These are phyloP conservation scores for Trametes cingulata DNA, from an alignment of 768 basidiomycete genomes.

Conservation along the genomic window DNA sequence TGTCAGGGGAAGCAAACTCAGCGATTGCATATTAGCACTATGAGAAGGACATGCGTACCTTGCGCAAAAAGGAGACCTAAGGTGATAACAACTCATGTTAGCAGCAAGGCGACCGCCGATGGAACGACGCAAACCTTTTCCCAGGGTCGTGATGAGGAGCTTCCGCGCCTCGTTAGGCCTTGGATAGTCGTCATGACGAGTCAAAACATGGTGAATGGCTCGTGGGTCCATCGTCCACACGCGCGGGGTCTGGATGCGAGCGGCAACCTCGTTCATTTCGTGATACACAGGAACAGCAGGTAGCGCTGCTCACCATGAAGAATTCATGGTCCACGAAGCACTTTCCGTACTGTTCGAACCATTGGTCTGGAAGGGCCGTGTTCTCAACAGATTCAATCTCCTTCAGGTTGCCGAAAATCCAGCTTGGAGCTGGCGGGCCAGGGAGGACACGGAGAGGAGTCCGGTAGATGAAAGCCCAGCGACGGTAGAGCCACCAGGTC, in stretches of 20 bases:
- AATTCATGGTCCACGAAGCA: conserved; percentile 45
- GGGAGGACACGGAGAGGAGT: conserved; percentile 50
- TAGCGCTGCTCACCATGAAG: conserved; percentile 40
- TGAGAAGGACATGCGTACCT: too few relatives aligned
- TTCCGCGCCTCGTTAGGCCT: conserved; percentile 48
- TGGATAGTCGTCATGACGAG: conserved; percentile 53
- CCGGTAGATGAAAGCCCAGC: neutral
- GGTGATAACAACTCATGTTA: neutral
- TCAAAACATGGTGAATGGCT: conserved; percentile 63
- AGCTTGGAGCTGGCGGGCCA: conserved; percentile 48
- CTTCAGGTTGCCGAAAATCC: conserved; percentile 50
- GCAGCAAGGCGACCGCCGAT: neutral
- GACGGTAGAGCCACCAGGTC: neutral
- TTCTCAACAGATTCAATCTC: conserved; percentile 46
- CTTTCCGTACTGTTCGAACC: conserved; percentile 49
- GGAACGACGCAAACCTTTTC: conserved; percentile 30
- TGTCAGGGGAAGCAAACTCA: too few relatives aligned
- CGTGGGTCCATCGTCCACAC: conserved; percentile 46
- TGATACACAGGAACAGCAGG: too few relatives aligned
- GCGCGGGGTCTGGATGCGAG: neutral
- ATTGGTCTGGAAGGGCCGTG: conserved; percentile 36
- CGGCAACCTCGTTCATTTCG: too few relatives aligned
- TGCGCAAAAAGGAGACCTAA: too few relatives aligned
- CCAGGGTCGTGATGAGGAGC: conserved; percentile 42
- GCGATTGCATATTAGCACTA: too few relatives aligned